These are phyloP conservation scores for Jimgerdemannia flammicorona DNA, from an alignment of 192 early-diverging fungal species.

Conservation along the genomic window DNA sequence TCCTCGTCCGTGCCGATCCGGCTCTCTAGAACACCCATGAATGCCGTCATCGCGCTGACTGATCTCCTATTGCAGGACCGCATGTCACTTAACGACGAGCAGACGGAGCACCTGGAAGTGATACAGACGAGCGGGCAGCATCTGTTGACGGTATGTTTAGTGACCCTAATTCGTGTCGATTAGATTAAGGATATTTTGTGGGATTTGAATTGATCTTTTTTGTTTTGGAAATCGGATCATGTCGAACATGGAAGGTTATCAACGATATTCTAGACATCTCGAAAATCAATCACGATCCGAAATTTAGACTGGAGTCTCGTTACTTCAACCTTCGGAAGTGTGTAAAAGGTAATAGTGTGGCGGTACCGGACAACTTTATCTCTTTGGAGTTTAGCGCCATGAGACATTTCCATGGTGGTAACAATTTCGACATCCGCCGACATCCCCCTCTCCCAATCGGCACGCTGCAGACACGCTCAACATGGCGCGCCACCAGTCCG, in stretches of 20 bases:
- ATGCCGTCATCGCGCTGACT: constrained; percentile 50
- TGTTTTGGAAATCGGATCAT: neutral
- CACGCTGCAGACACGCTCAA: constrained; percentile 24
- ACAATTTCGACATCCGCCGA: neutral
- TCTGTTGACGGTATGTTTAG: constrained; percentile 42
- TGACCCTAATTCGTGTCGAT: neutral
- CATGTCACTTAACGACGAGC: constrained; percentile 38
- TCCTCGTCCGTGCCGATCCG: neutral
- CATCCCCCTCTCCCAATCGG: neutral
- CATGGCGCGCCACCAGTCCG: constrained; percentile 36
- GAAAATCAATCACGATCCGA: constrained; percentile 50
- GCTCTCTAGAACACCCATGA: constrained; percentile 46
- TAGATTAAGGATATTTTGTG: too few relatives aligned
- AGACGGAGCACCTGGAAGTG: constrained; percentile 46
- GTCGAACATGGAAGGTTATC: constrained; percentile 34
- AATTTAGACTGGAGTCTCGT: constrained; percentile 45
- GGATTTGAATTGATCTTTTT: neutral
- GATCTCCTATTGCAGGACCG: constrained; percentile 46
- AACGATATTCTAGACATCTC: constrained; percentile 55
- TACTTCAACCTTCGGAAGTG: constrained; percentile 48
- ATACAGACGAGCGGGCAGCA: constrained; percentile 55
- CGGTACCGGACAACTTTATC: too few relatives aligned
- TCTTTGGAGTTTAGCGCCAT: too few relatives aligned
- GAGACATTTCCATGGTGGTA: too few relatives aligned
- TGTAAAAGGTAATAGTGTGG: constrained; percentile 39